Conservation (phyloP, 129 eudicot species). For the Scalesia atractyloides region DNA sequence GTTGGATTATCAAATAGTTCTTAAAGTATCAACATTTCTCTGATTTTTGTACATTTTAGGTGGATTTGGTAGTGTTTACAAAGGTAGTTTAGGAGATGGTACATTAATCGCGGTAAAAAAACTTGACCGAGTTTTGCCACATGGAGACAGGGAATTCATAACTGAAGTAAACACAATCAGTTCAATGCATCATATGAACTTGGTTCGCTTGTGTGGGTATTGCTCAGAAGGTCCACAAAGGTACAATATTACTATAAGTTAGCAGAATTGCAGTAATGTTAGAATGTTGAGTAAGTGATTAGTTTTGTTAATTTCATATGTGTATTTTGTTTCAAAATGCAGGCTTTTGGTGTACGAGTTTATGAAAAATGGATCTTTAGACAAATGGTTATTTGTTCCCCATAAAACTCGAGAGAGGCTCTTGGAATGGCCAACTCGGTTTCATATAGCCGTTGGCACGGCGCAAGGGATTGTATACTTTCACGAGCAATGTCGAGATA, state of each 20-base stretch:
- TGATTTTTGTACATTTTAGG: conserved; percentile 46
- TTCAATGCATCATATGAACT: conserved; percentile 97
- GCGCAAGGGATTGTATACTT: conserved; percentile 96
- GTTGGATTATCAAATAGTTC: neutral
- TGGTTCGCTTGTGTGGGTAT: conserved; percentile 91
- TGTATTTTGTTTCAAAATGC: conserved; percentile 13
- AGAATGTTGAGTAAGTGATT: neutral
- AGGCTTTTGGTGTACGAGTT: conserved; percentile 96
- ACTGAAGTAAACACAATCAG: conserved; percentile 93
- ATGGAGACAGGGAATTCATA: conserved; percentile 84
- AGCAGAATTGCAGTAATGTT: neutral
- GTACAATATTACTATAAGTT: conserved; percentile 31
- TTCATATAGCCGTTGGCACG: conserved; percentile 73
- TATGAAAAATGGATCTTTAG: conserved; percentile 94
- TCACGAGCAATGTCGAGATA: conserved; percentile 89
- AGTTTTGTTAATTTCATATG: neutral
- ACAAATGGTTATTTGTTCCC: conserved; percentile 83
- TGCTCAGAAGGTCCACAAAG: conserved; percentile 89
- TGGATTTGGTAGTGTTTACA: conserved; percentile 98
- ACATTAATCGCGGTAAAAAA: conserved; percentile 81
- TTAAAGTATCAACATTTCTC: neutral
- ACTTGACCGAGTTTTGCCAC: conserved; percentile 83
- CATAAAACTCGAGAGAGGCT: conserved; percentile 49
- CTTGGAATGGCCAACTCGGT: conserved; percentile 85
- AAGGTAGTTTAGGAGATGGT: conserved; percentile 82